Percentiles rank a stretch among this genome's conserved stretches.
phyloP scores from a whole-genome alignment of 257 asterid species.

The Nyctanthes arbortristis region DNA sequence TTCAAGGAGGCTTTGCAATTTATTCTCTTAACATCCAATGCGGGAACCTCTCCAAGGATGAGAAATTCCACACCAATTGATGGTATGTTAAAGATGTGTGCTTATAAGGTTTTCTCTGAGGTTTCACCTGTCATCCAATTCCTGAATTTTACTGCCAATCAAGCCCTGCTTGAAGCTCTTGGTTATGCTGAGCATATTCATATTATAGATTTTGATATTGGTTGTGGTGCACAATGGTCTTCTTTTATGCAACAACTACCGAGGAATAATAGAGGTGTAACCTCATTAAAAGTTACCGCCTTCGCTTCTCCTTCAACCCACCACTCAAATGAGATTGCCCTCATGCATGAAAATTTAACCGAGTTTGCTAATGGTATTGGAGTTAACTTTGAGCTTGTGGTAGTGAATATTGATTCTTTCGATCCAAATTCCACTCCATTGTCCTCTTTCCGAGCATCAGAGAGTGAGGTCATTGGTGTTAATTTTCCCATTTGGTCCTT shows the following conservation, averaged over 20 bases:
- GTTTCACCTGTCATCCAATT: constrained; percentile 52
- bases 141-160: constrained; percentile 54
- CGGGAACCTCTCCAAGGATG: constrained; percentile 16
- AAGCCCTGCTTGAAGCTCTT: constrained; percentile 49
- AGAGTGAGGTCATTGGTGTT: constrained; percentile 44
- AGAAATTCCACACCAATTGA: constrained; percentile 41
- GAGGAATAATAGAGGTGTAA: constrained; percentile 26
- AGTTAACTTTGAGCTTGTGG: constrained; percentile 49
- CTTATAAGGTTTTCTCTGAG: constrained; percentile 46
- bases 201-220: constrained; percentile 58
- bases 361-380: constrained; percentile 49
- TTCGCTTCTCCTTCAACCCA: constrained; percentile 56
- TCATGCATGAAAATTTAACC: constrained; percentile 50
- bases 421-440: constrained; percentile 41
- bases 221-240: constrained; percentile 65
- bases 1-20: constrained; percentile 50
- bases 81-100: constrained; percentile 53
- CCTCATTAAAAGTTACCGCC: constrained; percentile 47
- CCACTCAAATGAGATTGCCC: constrained; percentile 45
- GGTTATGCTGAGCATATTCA: constrained; percentile 38
- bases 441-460: constrained; percentile 39
- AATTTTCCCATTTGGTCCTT: constrained; percentile 57
- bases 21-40: constrained; percentile 31
- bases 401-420: constrained; percentile 56
- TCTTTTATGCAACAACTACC: constrained; percentile 65